Evolutionary conservation across 225 moss, liverwort and hornwort species (phyloP).

Genomic region (Polytrichum formosum): DNA sequence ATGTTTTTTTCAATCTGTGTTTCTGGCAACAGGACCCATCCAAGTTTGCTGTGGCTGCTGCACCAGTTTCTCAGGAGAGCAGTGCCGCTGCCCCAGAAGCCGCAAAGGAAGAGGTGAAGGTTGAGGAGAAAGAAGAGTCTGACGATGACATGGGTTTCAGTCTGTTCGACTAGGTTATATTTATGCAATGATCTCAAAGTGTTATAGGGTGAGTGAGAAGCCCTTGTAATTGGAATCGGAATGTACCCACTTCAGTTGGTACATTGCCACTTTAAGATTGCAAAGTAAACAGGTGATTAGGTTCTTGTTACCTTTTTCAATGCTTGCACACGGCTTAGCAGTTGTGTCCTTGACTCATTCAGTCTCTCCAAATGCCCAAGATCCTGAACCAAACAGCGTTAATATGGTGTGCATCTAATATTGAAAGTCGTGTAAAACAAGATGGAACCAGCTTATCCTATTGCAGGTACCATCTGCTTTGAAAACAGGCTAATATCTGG

Average conservation of each 20-base stretch:
- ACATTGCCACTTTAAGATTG: not conserved
- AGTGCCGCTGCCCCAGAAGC: conserved; percentile 37
- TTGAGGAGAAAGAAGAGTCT: conserved; percentile 76
- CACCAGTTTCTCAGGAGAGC: conserved; percentile 30
- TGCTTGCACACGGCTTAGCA: conserved; percentile 73
- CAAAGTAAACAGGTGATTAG: too few species aligned
- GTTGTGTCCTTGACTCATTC: conserved; percentile 69
- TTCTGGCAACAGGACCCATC: conserved; percentile 87
- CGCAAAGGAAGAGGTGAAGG: conserved; percentile 40
- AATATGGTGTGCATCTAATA: too few species aligned
- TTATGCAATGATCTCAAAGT: too few species aligned
- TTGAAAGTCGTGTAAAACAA: too few species aligned
- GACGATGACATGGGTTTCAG: conserved; percentile 92
- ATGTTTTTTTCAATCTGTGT: too few species aligned
- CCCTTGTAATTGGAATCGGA: too few species aligned
- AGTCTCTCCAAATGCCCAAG: conserved; percentile 42
- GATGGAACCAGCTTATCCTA: too few species aligned
- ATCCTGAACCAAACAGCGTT: conserved; percentile 23
- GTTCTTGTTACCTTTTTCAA: conserved; percentile 63
- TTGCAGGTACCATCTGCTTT: not conserved
- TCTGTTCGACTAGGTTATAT: conserved; percentile 56
- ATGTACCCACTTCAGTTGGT: not conserved
- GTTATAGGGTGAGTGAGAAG: too few species aligned
- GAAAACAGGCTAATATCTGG: not conserved
- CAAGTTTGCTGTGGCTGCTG: conserved; percentile 61